Base-by-base conservation (phyloP, 257 asterid genomes). In the Jacaranda copaia region DNA sequence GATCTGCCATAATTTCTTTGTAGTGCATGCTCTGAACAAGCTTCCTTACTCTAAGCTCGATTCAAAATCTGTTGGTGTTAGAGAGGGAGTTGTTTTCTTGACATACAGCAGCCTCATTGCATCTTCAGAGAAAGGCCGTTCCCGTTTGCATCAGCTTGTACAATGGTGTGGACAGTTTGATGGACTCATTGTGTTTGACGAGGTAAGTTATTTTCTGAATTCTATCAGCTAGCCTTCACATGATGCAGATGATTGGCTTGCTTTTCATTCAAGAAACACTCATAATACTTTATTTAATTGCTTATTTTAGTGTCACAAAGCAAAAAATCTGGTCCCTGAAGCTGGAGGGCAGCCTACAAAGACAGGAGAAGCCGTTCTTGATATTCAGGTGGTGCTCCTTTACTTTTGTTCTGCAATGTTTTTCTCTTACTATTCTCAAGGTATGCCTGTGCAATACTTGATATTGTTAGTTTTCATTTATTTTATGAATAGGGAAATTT, bases 321-420 rank as follows among this genome's bases (percentile, higher is more conserved):
- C 99, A 15, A 96, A 96, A 87, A 96, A 96, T 90, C 86, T 96
- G 82, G 93, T 96, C 73, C 99, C 98, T 39, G 99, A 91, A 87
- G 93, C 97, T 64, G 99, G 99, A 80, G 91, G 93, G 60, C 97
- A 91, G 82, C 91, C 98, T 74, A 93, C 97, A 79, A 89, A 91
- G 85, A 96, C 99, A 5, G 98, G 99, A 14, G 98, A 96, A 89
- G 99, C 98, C 36, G 99, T 96, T 83, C 97, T 96, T 78, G 98
- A 93, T 74, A 87, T 96, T 79, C 99, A 96, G 99, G 99, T 95
- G 84, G 68, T 55, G 16, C 74, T 82, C 74, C 80, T 53, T 32
- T 62, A 73, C 81, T 70, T 67, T 68, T 77, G 52, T 70, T 70
- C 77, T 59, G 45, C 62, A 6, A 45, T 63, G 51, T 55, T 69